Evolutionary conservation across 352 stramenopile genomes (phyloP).

Genomic region (Globisporangium radiosum): DNA sequence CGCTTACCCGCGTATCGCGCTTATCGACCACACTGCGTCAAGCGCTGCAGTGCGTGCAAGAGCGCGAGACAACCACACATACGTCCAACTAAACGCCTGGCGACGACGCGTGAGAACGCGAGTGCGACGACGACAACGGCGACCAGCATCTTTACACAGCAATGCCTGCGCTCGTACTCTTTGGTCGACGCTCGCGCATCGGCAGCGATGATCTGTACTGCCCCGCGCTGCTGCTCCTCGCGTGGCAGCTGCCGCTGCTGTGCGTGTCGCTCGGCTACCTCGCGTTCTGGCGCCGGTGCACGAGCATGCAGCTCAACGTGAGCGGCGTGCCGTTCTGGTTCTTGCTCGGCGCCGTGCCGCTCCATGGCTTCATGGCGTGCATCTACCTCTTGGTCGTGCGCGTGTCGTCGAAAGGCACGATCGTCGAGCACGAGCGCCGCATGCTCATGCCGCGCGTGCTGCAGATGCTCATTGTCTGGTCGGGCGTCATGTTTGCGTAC

Average conservation of each 20-base stretch:
- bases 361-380: constrained; percentile 75
- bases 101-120: too few species aligned
- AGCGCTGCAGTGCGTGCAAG: too few species aligned
- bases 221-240: constrained; percentile 65
- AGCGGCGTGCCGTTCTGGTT: constrained; percentile 77
- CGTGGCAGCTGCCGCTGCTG: constrained; percentile 71
- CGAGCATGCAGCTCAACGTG: constrained; percentile 49
- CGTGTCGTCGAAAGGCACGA: constrained; percentile 77
- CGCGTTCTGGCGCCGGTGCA: constrained; percentile 55
- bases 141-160: too few species aligned
- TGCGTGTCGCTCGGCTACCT: constrained; percentile 60
- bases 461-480: constrained; percentile 74
- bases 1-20: too few species aligned
- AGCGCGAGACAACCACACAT: too few species aligned
- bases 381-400: constrained; percentile 86
- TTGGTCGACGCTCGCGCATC: constrained; percentile 73
- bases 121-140: too few species aligned
- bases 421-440: constrained; percentile 81
- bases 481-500: constrained; percentile 53
- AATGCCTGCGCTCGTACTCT: constrained; percentile 83
- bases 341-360: constrained; percentile 48
- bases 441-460: constrained; percentile 81
- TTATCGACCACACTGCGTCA: too few species aligned
- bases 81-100: too few species aligned
- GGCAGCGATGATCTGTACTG: constrained; percentile 84